Evolutionary conservation across 163 green algal genomes (phyloP).

Genomic region (Scenedesmus sp.): DNA sequence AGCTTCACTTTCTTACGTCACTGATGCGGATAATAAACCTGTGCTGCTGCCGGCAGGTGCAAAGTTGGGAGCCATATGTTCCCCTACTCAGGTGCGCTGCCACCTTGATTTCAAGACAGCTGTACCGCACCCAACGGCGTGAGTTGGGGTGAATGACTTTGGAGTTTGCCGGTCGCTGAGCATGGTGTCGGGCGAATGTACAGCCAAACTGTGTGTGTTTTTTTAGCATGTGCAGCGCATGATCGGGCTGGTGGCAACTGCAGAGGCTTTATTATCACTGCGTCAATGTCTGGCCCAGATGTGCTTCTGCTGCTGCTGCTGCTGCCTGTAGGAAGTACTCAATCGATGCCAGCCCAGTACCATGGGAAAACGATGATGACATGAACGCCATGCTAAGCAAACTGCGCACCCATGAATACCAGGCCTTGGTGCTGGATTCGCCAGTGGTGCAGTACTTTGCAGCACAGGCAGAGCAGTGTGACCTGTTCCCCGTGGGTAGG

Average conservation of each 20-base stretch:
- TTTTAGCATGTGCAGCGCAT: too few species aligned
- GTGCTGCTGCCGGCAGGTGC: background rate
- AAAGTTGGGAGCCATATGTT: constrained; percentile 45
- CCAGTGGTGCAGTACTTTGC: constrained; percentile 47
- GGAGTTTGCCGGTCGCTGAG: too few species aligned
- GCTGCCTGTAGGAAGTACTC: constrained; percentile 35
- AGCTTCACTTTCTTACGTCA: too few species aligned
- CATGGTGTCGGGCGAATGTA: too few species aligned
- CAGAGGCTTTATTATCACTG: too few species aligned
- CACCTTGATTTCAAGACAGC: too few species aligned
- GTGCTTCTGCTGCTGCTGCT: constrained; percentile 22
- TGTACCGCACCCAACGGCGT: too few species aligned
- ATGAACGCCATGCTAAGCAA: constrained; percentile 12
- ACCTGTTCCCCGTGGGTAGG: constrained; percentile 32
- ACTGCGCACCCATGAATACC: constrained; percentile 12
- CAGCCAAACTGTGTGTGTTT: too few species aligned
- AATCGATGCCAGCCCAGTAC: constrained; percentile 17
- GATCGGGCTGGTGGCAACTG: too few species aligned
- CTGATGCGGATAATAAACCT: too few species aligned
- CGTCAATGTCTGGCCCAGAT: too few species aligned
- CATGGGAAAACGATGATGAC: constrained; percentile 45
- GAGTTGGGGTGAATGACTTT: too few species aligned
- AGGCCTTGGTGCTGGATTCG: constrained; percentile 44
- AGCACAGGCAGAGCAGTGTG: constrained; percentile 24
- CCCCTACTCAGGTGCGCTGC: constrained; percentile 5